Conservation (phyloP, 2,329 filamentous ascomycete species). For the Davidsoniella virescens region DNA sequence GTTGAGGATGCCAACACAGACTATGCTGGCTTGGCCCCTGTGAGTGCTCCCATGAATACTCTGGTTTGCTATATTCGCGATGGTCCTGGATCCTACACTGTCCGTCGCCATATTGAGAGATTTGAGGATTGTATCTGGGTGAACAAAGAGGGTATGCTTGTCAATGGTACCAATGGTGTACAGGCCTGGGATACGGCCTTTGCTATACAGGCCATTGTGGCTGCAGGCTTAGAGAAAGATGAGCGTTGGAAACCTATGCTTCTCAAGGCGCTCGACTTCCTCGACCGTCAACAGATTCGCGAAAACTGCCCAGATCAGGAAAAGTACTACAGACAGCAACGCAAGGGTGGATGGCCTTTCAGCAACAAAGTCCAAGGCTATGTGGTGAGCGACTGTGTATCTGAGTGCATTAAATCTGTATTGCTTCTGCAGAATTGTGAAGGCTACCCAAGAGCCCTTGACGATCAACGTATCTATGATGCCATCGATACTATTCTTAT, state of each 20-base stretch:
- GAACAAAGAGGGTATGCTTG: conserved; percentile 80
- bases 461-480: conserved; percentile 65
- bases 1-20: conserved; percentile 91
- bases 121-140: conserved; percentile 83
- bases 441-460: conserved; percentile 57
- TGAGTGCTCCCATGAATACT: conserved; percentile 84
- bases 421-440: conserved; percentile 68
- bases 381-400: conserved; percentile 85
- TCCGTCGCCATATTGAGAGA: conserved; percentile 63
- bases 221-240: conserved; percentile 62
- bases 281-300: conserved; percentile 81
- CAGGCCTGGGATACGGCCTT: conserved; percentile 96
- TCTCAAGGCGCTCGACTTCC: conserved; percentile 61
- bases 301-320: conserved; percentile 66
- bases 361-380: conserved; percentile 88
- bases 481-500: conserved; percentile 80
- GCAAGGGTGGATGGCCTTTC: conserved; percentile 93
- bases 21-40: conserved; percentile 71
- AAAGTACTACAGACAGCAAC: conserved; percentile 71
- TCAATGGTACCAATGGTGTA: conserved; percentile 95
- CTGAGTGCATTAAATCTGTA: conserved; percentile 75
- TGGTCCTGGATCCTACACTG: conserved; percentile 55
- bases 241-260: conserved; percentile 72
- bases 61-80: conserved; percentile 71
- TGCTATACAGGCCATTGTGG: conserved; percentile 64